Conservation (phyloP, 2,329 filamentous ascomycete genomes). For the Didymella exigua region DNA sequence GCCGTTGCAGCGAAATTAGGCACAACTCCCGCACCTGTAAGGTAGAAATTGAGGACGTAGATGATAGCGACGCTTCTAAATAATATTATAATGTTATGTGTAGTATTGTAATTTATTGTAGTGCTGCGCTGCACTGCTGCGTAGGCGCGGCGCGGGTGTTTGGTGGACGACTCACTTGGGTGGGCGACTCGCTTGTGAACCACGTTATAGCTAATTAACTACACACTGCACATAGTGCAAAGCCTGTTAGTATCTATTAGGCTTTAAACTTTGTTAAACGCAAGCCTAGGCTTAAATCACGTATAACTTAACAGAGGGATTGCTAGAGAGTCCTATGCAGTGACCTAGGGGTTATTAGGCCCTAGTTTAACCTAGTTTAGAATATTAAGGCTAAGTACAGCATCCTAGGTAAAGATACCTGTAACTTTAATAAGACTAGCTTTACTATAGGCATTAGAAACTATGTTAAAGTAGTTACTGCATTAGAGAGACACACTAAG, state of each 20-base stretch:
- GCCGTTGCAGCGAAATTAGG: no score
- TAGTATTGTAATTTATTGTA: no score
- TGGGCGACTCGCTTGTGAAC: no score
- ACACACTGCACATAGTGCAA: background rate
- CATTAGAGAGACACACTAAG: background rate
- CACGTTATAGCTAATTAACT: background rate
- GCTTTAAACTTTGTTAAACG: background rate
- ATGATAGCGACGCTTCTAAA: no score
- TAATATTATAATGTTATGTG: no score
- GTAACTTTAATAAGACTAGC: no score
- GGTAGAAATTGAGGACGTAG: no score
- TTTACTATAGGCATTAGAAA: no score
- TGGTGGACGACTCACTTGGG: no score
- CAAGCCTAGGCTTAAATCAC: background rate
- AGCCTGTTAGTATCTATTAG: background rate
- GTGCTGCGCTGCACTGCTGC: no score
- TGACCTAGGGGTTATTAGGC: background rate
- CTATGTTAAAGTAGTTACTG: background rate
- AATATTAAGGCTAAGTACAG: constrained; percentile 1
- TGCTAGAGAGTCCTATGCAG: background rate
- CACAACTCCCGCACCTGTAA: no score
- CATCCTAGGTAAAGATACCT: background rate
- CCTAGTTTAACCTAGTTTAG: background rate
- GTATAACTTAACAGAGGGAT: background rate
- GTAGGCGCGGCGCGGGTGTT: no score